These are phyloP conservation scores for Diutina sp. DNA, from an alignment of 1,139 yeast species.

Conservation along the genomic window DNA sequence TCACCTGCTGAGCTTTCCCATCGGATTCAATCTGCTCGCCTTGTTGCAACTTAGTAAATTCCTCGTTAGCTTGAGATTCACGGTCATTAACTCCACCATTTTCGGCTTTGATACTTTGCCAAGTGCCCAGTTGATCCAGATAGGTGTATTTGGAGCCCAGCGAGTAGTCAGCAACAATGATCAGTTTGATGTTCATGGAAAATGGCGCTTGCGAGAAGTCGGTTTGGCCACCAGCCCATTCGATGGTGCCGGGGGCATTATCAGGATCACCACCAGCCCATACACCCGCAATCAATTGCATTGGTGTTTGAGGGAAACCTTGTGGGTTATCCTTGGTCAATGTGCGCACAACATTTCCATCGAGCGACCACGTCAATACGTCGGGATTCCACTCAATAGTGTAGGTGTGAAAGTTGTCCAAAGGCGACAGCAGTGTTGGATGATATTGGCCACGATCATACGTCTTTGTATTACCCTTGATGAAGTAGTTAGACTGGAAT, in stretches of 20 bases:
- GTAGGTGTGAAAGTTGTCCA: conserved; percentile 51
- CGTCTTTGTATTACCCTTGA: conserved; percentile 67
- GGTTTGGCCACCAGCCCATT: conserved; percentile 79
- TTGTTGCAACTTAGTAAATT: background rate
- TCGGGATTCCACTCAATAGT: conserved; percentile 73
- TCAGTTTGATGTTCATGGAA: conserved; percentile 47
- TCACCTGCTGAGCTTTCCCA: background rate
- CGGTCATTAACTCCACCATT: conserved; percentile 29
- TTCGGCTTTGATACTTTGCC: conserved; percentile 54
- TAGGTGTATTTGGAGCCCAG: conserved; percentile 48
- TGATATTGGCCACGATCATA: conserved; percentile 73
- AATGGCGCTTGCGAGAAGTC: conserved; percentile 57
- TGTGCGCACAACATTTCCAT: conserved; percentile 49
- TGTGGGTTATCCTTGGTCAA: conserved; percentile 36
- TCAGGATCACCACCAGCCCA: conserved; percentile 79
- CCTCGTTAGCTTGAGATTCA: conserved; percentile 19
- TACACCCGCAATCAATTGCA: conserved; percentile 53
- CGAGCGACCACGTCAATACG: conserved; percentile 45
- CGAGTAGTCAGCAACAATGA: conserved; percentile 68
- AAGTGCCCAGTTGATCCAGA: conserved; percentile 36
- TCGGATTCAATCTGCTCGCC: background rate
- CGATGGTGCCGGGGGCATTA: conserved; percentile 57
- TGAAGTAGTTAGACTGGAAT: conserved; percentile 72
- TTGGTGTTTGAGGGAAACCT: conserved; percentile 73
- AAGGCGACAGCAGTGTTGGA: conserved; percentile 34